Conservation (phyloP, 1,284 basidiomycete genomes). For the Moesziomyces sp. region DNA sequence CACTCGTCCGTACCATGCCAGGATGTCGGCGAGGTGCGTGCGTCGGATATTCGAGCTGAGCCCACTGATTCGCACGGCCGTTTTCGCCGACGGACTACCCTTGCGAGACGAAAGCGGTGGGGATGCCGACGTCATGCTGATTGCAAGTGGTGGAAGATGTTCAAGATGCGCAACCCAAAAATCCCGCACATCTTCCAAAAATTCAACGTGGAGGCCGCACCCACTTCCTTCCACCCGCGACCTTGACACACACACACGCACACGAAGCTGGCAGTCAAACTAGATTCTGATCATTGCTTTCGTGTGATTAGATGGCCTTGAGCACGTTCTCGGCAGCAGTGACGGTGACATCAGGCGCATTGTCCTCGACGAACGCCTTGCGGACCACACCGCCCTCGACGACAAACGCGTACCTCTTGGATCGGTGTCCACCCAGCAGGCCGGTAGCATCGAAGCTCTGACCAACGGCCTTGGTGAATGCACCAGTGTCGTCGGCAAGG, state of each 20-base stretch:
- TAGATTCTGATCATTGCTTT: background rate
- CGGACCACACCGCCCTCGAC: slow-evolving; percentile 59
- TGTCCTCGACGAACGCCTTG: slow-evolving; percentile 57
- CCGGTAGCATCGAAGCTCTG: slow-evolving; percentile 62
- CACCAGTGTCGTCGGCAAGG: slow-evolving; percentile 63
- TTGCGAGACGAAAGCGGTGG: background rate
- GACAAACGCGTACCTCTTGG: slow-evolving; percentile 52
- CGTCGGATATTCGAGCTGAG: slow-evolving; percentile 35
- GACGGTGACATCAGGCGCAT: slow-evolving; percentile 57
- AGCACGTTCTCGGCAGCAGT: slow-evolving; percentile 61
- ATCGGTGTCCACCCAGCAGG: slow-evolving; percentile 56
- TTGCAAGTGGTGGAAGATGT: background rate
- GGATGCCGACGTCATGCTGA: slow-evolving; percentile 3
- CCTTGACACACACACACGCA: background rate
- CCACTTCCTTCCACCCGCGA: no score
- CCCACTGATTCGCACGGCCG: slow-evolving; percentile 28
- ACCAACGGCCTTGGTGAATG: slow-evolving; percentile 61
- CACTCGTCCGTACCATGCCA: slow-evolving; percentile 46
- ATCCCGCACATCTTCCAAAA: no score
- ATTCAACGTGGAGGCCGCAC: no score
- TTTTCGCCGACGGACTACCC: slow-evolving; percentile 4
- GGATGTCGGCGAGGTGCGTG: slow-evolving; percentile 48
- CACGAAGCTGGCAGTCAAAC: background rate
- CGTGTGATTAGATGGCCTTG: slow-evolving; percentile 22
- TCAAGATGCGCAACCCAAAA: background rate